Conservation (phyloP, 2,329 filamentous ascomycete species). For the Aspergillus fumigatus region DNA sequence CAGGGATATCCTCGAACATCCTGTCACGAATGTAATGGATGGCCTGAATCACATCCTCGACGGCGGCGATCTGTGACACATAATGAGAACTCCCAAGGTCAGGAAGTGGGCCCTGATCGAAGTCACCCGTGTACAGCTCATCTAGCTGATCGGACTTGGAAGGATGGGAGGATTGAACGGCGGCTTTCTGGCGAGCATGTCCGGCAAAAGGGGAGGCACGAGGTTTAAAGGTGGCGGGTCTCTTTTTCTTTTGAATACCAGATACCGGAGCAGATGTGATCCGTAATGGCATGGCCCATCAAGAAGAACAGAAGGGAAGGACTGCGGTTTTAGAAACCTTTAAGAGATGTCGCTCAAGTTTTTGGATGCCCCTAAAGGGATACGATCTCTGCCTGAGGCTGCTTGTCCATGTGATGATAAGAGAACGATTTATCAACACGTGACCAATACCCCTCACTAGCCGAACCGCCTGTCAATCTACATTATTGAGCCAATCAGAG, state of each 20-base stretch:
- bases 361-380: not conserved
- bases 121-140: conserved; percentile 18
- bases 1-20: conserved; percentile 55
- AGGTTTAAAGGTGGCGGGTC: conserved; percentile 21
- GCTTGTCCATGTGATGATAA: not conserved
- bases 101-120: conserved; percentile 41
- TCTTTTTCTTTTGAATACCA: conserved; percentile 40
- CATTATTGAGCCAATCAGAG: not conserved
- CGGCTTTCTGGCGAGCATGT: conserved; percentile 39
- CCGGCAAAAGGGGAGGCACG: conserved; percentile 40
- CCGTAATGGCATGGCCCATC: conserved; percentile 42
- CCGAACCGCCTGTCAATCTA: not conserved
- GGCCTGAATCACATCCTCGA: conserved; percentile 49
- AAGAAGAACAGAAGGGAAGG: not conserved
- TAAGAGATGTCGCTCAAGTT: not conserved
- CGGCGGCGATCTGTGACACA: conserved; percentile 44
- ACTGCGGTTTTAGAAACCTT: not conserved
- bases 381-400: not conserved
- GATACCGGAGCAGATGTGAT: conserved; percentile 46
- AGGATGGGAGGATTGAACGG: conserved; percentile 19
- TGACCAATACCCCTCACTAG: not conserved
- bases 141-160: conserved; percentile 19
- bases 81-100: conserved; percentile 50
- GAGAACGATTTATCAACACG: not conserved
- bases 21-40: conserved; percentile 49